These are phyloP conservation scores for Scenedesmus sp. DNA, from an alignment of 163 green algal species.

Conservation along the genomic window DNA sequence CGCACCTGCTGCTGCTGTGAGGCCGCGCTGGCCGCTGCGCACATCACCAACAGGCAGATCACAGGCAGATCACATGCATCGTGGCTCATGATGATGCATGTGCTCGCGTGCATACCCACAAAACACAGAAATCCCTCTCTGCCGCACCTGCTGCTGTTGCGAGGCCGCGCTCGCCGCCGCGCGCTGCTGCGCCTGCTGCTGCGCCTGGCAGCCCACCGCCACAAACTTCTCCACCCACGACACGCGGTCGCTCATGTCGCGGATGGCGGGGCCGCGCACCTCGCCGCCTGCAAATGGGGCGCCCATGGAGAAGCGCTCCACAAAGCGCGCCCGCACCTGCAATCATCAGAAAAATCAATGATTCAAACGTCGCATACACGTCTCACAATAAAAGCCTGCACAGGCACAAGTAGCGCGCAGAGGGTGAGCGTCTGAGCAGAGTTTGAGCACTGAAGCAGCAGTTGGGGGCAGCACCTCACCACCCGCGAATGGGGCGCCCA, in stretches of 20 bases:
- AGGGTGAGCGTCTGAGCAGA: too few species aligned
- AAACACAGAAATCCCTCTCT: not conserved
- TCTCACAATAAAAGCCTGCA: too few species aligned
- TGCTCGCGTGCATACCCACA: not conserved
- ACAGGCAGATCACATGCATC: too few species aligned
- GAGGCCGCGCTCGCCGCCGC: not conserved
- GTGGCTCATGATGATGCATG: too few species aligned
- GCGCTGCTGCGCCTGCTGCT: constrained; percentile 34
- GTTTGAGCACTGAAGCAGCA: not conserved
- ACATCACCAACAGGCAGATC: too few species aligned
- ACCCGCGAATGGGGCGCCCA: constrained; percentile 86
- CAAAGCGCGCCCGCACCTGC: constrained; percentile 69
- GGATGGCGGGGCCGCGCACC: constrained; percentile 85
- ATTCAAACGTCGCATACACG: not conserved
- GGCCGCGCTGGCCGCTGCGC: too few species aligned
- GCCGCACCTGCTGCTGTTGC: not conserved
- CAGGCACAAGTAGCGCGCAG: not conserved
- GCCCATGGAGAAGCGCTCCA: constrained; percentile 94
- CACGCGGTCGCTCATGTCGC: constrained; percentile 82
- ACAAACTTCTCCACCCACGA: constrained; percentile 97
- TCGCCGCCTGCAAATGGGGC: constrained; percentile 85
- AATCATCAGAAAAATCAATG: not conserved
- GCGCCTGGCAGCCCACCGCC: constrained; percentile 47
- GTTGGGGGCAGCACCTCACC: constrained; percentile 54
- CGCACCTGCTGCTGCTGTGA: too few species aligned